Conservation (phyloP, 257 asterid species). For the Solanum pimpinellifolium region DNA sequence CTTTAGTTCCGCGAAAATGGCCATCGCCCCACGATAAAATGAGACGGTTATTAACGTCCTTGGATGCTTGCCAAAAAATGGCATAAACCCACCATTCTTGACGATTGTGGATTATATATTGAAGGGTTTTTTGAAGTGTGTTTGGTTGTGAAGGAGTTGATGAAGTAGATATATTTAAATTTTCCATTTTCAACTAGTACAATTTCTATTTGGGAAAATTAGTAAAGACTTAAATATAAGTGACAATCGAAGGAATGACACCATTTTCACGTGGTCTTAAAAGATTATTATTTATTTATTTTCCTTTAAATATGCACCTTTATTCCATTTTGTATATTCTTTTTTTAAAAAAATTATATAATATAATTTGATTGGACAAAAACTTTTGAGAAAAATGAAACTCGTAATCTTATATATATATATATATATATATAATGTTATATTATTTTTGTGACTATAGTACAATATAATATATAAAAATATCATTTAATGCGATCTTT, state of each 20-base stretch:
- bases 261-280: not conserved
- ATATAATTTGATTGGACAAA: not conserved
- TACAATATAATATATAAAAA: too few relatives aligned
- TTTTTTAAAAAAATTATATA: accelerated
- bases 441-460: not conserved
- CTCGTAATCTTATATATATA: not conserved
- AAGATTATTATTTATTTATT: not conserved
- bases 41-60: not conserved
- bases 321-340: not conserved
- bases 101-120: conserved; percentile 14
- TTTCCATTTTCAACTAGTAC: conserved; percentile 12
- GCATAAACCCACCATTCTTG: conserved; percentile 26
- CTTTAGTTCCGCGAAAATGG: conserved; percentile 11
- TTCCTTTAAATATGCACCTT: not conserved
- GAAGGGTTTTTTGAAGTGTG: conserved; percentile 14
- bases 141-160: conserved; percentile 1
- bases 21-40: conserved; percentile 29
- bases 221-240: not conserved
- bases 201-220: not conserved
- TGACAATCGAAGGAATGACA: not conserved
- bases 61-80: conserved; percentile 27
- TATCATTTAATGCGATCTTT: too few relatives aligned
- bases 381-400: not conserved
- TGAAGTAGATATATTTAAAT: not conserved
- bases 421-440: not conserved